Conservation (phyloP, 441 rosid genomes). For the Jatropha multifida region DNA sequence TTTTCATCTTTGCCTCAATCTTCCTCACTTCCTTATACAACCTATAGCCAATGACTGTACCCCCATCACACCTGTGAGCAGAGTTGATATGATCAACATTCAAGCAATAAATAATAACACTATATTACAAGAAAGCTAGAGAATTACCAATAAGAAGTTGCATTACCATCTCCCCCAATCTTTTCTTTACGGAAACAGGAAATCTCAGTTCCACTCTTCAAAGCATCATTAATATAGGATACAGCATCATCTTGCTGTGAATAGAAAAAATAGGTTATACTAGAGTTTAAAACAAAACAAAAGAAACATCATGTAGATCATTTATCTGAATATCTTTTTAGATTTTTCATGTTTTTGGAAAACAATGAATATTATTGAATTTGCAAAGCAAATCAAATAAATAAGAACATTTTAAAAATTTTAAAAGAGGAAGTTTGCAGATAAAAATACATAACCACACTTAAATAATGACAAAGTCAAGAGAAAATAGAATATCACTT, state of each 20-base stretch:
- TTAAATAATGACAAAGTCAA: constrained; percentile 2
- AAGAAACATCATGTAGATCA: constrained; percentile 16
- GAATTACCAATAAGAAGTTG: constrained; percentile 69
- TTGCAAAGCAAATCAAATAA: neutral
- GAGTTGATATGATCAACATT: constrained; percentile 17
- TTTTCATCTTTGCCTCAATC: constrained; percentile 29
- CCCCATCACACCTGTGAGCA: constrained; percentile 69
- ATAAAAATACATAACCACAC: neutral
- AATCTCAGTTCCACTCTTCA: constrained; percentile 45
- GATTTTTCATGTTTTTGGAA: neutral
- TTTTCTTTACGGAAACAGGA: constrained; percentile 60
- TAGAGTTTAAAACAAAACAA: constrained; percentile 10
- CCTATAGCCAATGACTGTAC: constrained; percentile 62
- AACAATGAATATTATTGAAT: constrained; percentile 3
- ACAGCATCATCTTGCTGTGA: constrained; percentile 72
- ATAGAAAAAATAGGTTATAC: constrained; percentile 19
- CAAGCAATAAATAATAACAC: constrained; percentile 20
- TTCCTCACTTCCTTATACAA: constrained; percentile 58
- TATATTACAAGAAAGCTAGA: constrained; percentile 21
- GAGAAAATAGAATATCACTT: constrained; percentile 18
- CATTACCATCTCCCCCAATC: constrained; percentile 59
- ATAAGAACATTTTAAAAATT: neutral
- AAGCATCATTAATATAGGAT: constrained; percentile 45
- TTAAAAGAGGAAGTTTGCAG: neutral
- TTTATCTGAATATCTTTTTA: constrained; percentile 13